phyloP scores from a whole-genome alignment of 2,329 filamentous ascomycete genomes.

The Aspergillus awamori region DNA sequence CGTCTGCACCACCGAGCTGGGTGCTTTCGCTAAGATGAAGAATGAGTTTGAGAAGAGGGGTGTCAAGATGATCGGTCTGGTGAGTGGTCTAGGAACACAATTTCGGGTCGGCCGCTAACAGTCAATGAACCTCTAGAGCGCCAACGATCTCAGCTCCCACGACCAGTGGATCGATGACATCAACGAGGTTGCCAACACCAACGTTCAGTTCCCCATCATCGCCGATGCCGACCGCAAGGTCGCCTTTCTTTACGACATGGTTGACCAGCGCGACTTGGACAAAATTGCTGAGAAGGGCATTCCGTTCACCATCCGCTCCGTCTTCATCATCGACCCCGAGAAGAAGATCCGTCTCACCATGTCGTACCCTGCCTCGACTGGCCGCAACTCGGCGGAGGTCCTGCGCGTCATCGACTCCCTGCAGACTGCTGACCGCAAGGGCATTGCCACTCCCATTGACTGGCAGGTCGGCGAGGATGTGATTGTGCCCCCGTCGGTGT shows the following conservation, averaged over 20 bases:
- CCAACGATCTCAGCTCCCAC: conserved; percentile 82
- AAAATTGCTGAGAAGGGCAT: conserved; percentile 76
- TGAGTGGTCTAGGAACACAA: conserved; percentile 30
- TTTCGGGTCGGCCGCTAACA: background rate
- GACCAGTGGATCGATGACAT: conserved; percentile 88
- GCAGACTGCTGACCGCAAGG: conserved; percentile 84
- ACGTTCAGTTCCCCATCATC: conserved; percentile 77
- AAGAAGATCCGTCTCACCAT: conserved; percentile 94
- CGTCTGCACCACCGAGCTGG: conserved; percentile 94
- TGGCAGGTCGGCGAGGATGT: conserved; percentile 89
- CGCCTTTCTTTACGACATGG: conserved; percentile 77
- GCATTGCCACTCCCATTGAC: conserved; percentile 85
- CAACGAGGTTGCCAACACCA: conserved; percentile 72
- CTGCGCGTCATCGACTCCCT: conserved; percentile 78
- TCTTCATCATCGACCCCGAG: conserved; percentile 91
- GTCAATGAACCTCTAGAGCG: conserved; percentile 47
- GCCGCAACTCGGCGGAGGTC: conserved; percentile 79
- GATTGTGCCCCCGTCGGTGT: conserved; percentile 82
- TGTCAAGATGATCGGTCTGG: conserved; percentile 87
- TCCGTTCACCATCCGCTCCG: conserved; percentile 87
- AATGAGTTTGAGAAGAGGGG: conserved; percentile 83
- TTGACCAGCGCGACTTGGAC: conserved; percentile 78
- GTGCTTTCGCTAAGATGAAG: conserved; percentile 86
- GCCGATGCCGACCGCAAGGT: conserved; percentile 79
- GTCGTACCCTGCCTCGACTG: conserved; percentile 88